Evolutionary conservation across 2,329 filamentous ascomycete genomes (phyloP).

Genomic region (Xylariaceae sp.): DNA sequence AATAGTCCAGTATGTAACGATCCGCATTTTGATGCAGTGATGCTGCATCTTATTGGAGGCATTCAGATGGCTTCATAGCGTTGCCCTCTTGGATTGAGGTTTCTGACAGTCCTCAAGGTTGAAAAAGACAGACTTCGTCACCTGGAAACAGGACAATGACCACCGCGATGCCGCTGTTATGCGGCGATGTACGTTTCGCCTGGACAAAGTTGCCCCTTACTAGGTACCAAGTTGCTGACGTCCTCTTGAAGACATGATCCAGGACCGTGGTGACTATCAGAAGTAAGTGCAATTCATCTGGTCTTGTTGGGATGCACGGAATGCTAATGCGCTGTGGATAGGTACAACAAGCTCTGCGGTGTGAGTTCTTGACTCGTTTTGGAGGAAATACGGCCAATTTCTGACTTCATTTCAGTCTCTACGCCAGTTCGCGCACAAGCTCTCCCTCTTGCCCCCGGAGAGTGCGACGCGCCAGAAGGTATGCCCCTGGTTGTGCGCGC

Average conservation of each 20-base stretch:
- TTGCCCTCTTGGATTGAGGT: neutral
- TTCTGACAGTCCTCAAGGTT: slow-evolving; percentile 38
- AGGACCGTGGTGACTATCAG: slow-evolving; percentile 80
- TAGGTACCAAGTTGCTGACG: neutral
- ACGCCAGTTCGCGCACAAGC: slow-evolving; percentile 81
- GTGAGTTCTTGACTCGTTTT: slow-evolving; percentile 37
- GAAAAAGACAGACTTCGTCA: slow-evolving; percentile 88
- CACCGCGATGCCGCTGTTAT: slow-evolving; percentile 75
- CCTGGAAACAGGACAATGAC: slow-evolving; percentile 80
- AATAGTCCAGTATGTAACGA: slow-evolving; percentile 12
- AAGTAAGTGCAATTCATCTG: slow-evolving; percentile 16
- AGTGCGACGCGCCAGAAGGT: slow-evolving; percentile 68
- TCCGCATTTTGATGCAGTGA: neutral
- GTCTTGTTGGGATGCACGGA: neutral
- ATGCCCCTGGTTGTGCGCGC: neutral
- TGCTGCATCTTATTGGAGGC: neutral
- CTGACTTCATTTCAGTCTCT: slow-evolving; percentile 52
- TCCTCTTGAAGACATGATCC: slow-evolving; percentile 59
- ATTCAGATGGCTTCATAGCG: neutral
- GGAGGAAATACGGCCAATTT: neutral
- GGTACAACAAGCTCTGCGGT: slow-evolving; percentile 62
- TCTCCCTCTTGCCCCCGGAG: slow-evolving; percentile 74
- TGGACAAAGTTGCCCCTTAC: neutral
- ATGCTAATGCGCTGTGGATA: slow-evolving; percentile 11
- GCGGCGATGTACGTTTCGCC: slow-evolving; percentile 45